Percentiles rank a stretch among this genome's conserved stretches.
Evolutionary conservation across 1,284 basidiomycete genomes (phyloP).

Genomic region (Sporisorium reilianum): DNA sequence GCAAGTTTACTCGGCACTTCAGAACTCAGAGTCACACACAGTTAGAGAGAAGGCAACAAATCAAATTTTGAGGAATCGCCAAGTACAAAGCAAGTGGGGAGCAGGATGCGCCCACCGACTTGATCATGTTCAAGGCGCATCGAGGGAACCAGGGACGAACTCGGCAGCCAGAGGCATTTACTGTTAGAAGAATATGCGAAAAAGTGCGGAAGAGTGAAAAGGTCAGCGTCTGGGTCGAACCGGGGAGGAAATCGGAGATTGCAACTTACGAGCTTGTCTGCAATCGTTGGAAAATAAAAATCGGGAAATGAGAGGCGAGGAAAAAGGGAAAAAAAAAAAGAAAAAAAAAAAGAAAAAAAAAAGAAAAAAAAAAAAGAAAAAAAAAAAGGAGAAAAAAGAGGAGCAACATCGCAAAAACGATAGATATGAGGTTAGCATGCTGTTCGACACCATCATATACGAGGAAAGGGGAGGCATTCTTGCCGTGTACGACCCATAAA

Average conservation of each 20-base stretch:
- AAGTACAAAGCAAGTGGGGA: background rate
- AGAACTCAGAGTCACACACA: no score
- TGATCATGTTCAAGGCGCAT: background rate
- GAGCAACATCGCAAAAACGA: background rate
- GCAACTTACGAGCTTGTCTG: no score
- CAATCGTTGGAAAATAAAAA: no score
- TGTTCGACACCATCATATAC: background rate
- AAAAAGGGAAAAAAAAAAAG: background rate
- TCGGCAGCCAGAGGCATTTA: no score
- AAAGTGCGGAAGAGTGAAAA: no score
- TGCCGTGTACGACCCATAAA: conserved; percentile 36
- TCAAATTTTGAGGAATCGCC: background rate
- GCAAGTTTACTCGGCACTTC: no score
- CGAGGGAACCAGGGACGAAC: no score
- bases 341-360: background rate
- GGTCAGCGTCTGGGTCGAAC: no score
- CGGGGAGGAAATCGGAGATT: no score
- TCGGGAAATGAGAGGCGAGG: no score
- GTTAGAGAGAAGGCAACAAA: background rate
- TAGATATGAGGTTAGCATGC: conserved; percentile 1
- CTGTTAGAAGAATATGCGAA: no score
- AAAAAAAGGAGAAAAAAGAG: background rate
- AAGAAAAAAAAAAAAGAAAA: background rate
- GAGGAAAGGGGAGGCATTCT: conserved; percentile 50
- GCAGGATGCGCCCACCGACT: background rate